Percentiles rank a stretch among this genome's conserved stretches.
Evolutionary conservation across 1,139 yeast species (phyloP).

Genomic region (Candida sojae): DNA sequence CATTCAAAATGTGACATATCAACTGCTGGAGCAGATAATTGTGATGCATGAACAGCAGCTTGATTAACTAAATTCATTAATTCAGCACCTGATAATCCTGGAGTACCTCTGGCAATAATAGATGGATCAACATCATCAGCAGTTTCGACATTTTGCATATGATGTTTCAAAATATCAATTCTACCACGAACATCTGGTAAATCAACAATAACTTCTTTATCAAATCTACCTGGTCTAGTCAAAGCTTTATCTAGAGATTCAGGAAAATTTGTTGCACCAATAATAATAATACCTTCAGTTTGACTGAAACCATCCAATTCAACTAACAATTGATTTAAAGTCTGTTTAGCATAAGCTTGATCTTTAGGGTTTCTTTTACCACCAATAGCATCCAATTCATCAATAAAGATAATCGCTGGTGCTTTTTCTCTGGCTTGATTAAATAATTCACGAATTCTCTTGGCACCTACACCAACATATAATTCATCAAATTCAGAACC

Average conservation of each 20-base stretch:
- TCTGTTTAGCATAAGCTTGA: conserved; percentile 97
- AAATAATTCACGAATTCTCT: conserved; percentile 91
- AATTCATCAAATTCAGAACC: conserved; percentile 98
- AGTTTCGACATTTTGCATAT: conserved; percentile 87
- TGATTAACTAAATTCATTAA: conserved; percentile 93
- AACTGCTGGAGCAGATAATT: conserved; percentile 85
- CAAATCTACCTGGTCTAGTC: conserved; percentile 98
- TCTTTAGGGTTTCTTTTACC: conserved; percentile 96
- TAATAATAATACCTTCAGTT: conserved; percentile 88
- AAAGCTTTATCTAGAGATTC: conserved; percentile 95
- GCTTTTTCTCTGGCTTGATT: conserved; percentile 92
- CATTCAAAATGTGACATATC: conserved; percentile 94
- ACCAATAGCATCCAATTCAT: conserved; percentile 91
- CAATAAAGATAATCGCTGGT: conserved; percentile 96
- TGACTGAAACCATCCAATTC: conserved; percentile 97
- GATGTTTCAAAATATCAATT: conserved; percentile 86
- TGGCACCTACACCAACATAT: conserved; percentile 99
- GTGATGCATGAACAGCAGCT: conserved; percentile 97
- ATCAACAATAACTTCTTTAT: conserved; percentile 92
- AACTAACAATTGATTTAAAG: conserved; percentile 91
- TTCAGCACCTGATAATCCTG: conserved; percentile 97
- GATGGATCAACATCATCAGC: conserved; percentile 85
- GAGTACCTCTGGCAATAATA: conserved; percentile 92
- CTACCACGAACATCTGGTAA: conserved; percentile 98
- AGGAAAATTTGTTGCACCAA: conserved; percentile 98